A percentile compares a stretch with the other conserved stretches of the same genome.
These are phyloP conservation scores for Phytopythium montanum DNA, from an alignment of 352 stramenopile genomes.

Conservation along the genomic window DNA sequence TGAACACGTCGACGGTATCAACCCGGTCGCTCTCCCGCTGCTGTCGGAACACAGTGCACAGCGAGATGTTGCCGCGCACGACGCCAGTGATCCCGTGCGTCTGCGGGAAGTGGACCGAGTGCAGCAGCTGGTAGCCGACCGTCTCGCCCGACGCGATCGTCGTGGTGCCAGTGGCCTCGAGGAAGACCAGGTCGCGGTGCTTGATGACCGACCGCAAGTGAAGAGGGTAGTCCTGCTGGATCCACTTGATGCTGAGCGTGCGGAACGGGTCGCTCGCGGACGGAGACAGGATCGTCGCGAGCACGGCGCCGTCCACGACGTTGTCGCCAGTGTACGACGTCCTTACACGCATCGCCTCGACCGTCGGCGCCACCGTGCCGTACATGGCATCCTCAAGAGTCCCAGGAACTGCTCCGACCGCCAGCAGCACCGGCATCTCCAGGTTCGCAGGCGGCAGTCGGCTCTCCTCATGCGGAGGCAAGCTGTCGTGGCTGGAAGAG, in stretches of 20 bases:
- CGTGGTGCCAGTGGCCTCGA: too few relatives aligned
- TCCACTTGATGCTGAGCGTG: conserved; percentile 54
- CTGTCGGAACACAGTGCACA: conserved; percentile 53
- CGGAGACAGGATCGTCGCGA: conserved; percentile 39
- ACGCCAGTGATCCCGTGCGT: conserved; percentile 30
- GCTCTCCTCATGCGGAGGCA: conserved; percentile 3
- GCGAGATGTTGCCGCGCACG: conserved; percentile 44
- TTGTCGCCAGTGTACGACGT: conserved; percentile 46
- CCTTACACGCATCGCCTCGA: conserved; percentile 43
- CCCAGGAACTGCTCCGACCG: conserved; percentile 43
- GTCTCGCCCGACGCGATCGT: too few relatives aligned
- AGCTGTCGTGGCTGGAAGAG: conserved; percentile 12
- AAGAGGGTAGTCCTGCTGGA: conserved; percentile 35
- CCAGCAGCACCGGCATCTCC: conserved; percentile 36
- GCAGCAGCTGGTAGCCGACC: too few relatives aligned
- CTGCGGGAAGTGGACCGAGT: conserved; percentile 48
- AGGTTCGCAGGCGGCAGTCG: conserved; percentile 20
- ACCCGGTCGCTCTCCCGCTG: conserved; percentile 7
- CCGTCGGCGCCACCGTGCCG: conserved; percentile 32
- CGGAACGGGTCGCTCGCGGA: conserved; percentile 44
- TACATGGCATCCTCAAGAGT: conserved; percentile 61
- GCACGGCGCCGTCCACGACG: conserved; percentile 39
- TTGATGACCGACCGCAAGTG: conserved; percentile 35
- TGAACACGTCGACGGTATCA: conserved; percentile 23
- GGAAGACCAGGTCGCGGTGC: conserved; percentile 58